Evolutionary conservation across 495 filamentous ascomycete species (phyloP).

Genomic region (Usnea hakonensis): DNA sequence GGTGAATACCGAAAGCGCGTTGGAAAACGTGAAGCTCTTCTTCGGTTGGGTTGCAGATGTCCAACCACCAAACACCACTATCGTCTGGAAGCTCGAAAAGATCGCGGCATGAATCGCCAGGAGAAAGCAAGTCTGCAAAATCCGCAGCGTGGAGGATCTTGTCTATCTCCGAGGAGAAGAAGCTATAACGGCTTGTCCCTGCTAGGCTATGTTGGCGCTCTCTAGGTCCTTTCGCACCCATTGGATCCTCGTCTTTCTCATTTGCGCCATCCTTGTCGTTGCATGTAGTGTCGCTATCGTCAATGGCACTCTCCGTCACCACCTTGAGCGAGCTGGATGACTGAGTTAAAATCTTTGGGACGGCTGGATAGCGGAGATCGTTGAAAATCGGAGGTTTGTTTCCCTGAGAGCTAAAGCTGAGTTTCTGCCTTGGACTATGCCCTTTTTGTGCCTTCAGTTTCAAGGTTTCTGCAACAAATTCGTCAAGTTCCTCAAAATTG

Average conservation of each 20-base stretch:
- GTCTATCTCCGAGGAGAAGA: conserved; percentile 91
- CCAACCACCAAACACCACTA: conserved; percentile 88
- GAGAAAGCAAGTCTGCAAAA: conserved; percentile 76
- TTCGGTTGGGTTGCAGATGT: conserved; percentile 82
- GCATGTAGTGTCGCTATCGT: conserved; percentile 10
- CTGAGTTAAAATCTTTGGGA: conserved; percentile 32
- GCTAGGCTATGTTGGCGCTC: conserved; percentile 26
- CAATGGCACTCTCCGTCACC: conserved; percentile 14
- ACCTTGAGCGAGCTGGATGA: conserved; percentile 23
- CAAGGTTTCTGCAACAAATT: conserved; percentile 61
- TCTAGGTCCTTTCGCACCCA: conserved; percentile 23
- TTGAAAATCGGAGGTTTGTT: conserved; percentile 50
- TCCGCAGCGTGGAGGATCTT: conserved; percentile 84
- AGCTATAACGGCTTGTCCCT: conserved; percentile 72
- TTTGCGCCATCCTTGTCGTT: conserved; percentile 22
- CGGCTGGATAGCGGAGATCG: conserved; percentile 46
- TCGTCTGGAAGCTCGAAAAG: conserved; percentile 73
- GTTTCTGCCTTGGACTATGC: conserved; percentile 34
- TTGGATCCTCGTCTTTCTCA: conserved; percentile 23
- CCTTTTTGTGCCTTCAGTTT: conserved; percentile 29
- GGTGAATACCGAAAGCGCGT: conserved; percentile 87
- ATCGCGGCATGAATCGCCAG: conserved; percentile 80
- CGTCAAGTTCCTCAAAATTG: conserved; percentile 83
- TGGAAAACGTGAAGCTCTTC: conserved; percentile 84
- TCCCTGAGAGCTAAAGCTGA: conserved; percentile 46